Evolutionary conservation across 2,329 filamentous ascomycete species (phyloP), one percentile per base, ranked within the genome.

Genomic region (Neofusicoccum ribis): DNA sequence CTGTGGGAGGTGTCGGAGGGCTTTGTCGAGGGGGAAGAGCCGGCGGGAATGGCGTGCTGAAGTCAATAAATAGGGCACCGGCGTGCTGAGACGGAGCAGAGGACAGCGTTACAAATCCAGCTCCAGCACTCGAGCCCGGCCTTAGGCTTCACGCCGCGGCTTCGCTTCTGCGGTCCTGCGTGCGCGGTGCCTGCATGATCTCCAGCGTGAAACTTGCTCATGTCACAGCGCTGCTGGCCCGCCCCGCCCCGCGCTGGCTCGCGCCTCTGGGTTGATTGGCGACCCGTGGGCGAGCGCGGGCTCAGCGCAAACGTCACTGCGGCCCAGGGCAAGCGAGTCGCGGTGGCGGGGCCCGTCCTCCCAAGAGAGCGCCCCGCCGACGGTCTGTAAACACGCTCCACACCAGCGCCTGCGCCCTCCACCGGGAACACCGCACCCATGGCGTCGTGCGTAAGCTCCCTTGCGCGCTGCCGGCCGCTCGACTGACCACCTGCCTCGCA

Each of bases 131-230:
- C 31, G 56, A 39, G 58, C 56, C 36, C 44, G 56, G 44, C 43
- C 36, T 61, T 41, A 47, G 27, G 39, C 46, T 50, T 49, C 43
- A 39, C 46, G n/a, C 47, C 36, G 60, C 60, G 43, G 60, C 58
- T 50, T 61, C 58, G 60, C 60, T 63, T 43, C 27, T 5, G 6
- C 27, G 27, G 27, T 31, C 27, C 27, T 31, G 5, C 12, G 23
- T 20, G n/a, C 39, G 37, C 52, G 37, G 54, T 59, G 39, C 49
- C 61, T 56, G 61, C 41, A 20, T 60, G 56, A 60, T 60, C 56
- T 23, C 41, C 56, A 44, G 72, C 72, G 70, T 70, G 67, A 74
- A 76, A 76, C 73, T 70, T 75, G 74, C 74, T 75, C 74, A 75
- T 68, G 67, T 65, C 44, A 41, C 36, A 61, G 47, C 47, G 56